Conservation (phyloP, 176 grass and related monocot genomes). For the Avena eriantha region DNA sequence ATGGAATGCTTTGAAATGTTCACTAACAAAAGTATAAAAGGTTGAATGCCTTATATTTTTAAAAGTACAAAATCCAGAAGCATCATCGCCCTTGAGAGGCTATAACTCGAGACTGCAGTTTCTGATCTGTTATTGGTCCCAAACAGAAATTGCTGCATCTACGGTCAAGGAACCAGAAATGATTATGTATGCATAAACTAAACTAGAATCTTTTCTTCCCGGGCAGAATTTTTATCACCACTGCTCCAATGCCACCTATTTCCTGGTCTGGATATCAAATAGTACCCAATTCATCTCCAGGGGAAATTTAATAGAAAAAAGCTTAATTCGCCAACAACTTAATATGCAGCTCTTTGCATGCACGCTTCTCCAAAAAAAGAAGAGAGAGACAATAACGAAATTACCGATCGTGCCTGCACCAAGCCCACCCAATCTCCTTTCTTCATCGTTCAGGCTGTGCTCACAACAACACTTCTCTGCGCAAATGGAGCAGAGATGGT, state of each 20-base stretch:
- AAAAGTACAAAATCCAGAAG: conserved; percentile 17
- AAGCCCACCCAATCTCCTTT: conserved; percentile 61
- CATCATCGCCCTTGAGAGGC: not conserved
- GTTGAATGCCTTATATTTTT: not conserved
- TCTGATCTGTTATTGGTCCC: not conserved
- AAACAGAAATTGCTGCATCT: not conserved
- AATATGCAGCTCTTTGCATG: not conserved
- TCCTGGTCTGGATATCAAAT: not conserved
- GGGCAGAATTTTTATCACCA: conserved; percentile 28
- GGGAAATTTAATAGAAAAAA: too few species aligned
- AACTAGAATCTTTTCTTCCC: conserved; percentile 23
- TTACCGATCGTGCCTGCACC: conserved; percentile 66
- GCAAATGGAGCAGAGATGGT: not conserved
- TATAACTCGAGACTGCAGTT: not conserved
- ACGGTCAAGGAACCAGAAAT: conserved; percentile 18
- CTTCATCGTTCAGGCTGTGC: conserved; percentile 50
- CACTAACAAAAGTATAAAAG: not conserved
- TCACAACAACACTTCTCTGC: conserved; percentile 65
- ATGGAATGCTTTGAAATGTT: conserved; percentile 24
- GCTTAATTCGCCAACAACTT: not conserved
- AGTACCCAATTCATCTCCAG: conserved; percentile 2
- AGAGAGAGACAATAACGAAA: not conserved
- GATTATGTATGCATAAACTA: not conserved
- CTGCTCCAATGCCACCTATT: not conserved
- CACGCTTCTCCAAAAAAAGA: not conserved